Evolutionary conservation across 108 stramenopile genomes (phyloP), one percentile per base, ranked within the genome.

Genomic region (Thalassiosira profunda): DNA sequence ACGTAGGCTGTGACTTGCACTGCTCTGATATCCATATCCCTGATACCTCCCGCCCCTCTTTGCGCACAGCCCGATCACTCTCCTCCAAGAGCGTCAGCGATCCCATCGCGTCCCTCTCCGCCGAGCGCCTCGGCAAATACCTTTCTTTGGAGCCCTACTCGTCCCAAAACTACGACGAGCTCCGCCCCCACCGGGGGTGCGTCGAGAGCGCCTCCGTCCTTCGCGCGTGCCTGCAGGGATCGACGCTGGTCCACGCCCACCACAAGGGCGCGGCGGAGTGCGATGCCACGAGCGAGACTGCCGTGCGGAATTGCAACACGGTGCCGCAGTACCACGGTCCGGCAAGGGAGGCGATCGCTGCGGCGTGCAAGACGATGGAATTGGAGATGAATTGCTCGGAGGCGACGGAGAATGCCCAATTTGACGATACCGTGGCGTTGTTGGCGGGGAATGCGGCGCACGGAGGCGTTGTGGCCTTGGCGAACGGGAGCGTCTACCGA

Each of bases 281-380:
- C 20, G 11, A 4, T 8, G 30, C 24, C 17, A 42, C 25, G 23
- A 53, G 12, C 8, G 33, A 38, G 24, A 36, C 25, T 48, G 29
- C 14, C 24, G 51, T 69, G 23, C 34, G 20, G 20, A 18, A 4
- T 4, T 48, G 47, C 47, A 31, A 58, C 42, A 47, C 56, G 17
- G 76, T 61, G 42, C 84, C 84, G n/a, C 74, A 79, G 42, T 80
- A 76, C 34, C 81, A 82, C 43, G 84, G 84, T 24, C 84, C 84
- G 18, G 62, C 84, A 1, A 26, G 70, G 14, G 84, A 82, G 33
- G 30, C 67, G 3, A 40, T 85, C 25, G 9, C 20, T 10, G 38
- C 61, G 10, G 44, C 78, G 2, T 61, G 59, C 56, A 82, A 81
- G 62, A 79, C 81, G 6, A 51, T 85, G 26, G 84, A 85, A 63